Conservation (phyloP, 495 filamentous ascomycete genomes). For the Cercophora newfieldiana region DNA sequence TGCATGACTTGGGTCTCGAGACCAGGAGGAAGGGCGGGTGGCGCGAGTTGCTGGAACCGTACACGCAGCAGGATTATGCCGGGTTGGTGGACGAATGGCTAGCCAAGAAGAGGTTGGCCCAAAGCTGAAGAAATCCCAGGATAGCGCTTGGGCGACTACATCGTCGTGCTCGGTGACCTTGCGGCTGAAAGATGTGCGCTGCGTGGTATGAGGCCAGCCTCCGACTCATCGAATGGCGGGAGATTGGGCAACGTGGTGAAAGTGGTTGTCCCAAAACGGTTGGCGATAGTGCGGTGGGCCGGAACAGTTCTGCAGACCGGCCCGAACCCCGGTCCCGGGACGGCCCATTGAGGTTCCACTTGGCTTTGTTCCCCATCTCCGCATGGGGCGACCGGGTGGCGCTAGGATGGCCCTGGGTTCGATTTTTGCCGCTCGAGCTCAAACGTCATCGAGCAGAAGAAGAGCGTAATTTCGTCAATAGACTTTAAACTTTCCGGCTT, state of each 20-base stretch:
- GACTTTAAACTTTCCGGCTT: not conserved
- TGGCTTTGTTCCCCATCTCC: not conserved
- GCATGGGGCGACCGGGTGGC: not conserved
- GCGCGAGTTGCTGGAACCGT: conserved; percentile 47
- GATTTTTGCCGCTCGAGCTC: not conserved
- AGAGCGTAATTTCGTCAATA: not conserved
- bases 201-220: too few relatives aligned
- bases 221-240: too few relatives aligned
- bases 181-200: too few relatives aligned
- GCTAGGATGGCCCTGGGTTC: not conserved
- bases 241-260: too few relatives aligned
- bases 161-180: too few relatives aligned
- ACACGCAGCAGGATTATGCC: conserved; percentile 52
- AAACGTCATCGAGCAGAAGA: not conserved
- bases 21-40: conserved; percentile 27
- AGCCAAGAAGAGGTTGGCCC: conserved; percentile 5
- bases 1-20: conserved; percentile 57
- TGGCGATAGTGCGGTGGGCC: too few relatives aligned
- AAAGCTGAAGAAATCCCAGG: too few relatives aligned
- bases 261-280: too few relatives aligned
- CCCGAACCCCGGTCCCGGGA: not conserved
- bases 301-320: not conserved
- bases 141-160: too few relatives aligned
- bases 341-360: not conserved
- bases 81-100: conserved; percentile 57